A percentile compares a stretch with the other conserved stretches of the same genome.
Evolutionary conservation across 2,329 filamentous ascomycete genomes (phyloP).

Genomic region (Hypoxylon sp.): DNA sequence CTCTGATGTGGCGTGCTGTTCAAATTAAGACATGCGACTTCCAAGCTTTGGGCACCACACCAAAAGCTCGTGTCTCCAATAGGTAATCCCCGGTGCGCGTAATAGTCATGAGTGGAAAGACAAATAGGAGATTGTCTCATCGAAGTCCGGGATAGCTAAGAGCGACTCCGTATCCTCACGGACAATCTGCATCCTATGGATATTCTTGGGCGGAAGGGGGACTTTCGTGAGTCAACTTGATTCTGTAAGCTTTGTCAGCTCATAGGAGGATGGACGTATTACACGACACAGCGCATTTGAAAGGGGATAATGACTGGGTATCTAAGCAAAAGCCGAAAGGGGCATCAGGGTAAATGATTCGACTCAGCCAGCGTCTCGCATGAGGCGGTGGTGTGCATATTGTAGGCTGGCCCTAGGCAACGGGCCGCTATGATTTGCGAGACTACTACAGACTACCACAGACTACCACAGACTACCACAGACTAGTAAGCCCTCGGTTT

Average conservation of each 20-base stretch:
- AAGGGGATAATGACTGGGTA: conserved; percentile 22
- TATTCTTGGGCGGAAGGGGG: conserved; percentile 7
- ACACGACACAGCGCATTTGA: conserved; percentile 17
- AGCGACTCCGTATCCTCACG: conserved; percentile 25
- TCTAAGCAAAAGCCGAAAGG: conserved; percentile 5
- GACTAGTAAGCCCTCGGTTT: conserved; percentile 43
- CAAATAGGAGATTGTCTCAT: conserved; percentile 36
- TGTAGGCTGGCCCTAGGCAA: conserved; percentile 29
- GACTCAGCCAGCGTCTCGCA: conserved; percentile 29
- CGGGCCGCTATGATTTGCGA: conserved; percentile 36
- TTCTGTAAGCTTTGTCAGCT: conserved; percentile 46
- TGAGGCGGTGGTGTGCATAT: conserved; percentile 27
- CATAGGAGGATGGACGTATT: conserved; percentile 26
- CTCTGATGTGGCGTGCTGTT: conserved; percentile 35
- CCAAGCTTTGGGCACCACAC: conserved; percentile 27
- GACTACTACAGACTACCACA: conserved; percentile 1
- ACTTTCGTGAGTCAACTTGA: conserved; percentile 21
- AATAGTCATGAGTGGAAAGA: conserved; percentile 23
- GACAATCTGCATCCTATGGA: conserved; percentile 23
- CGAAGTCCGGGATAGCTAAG: conserved; percentile 35
- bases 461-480: conserved; percentile 15
- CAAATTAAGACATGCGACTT: conserved; percentile 38
- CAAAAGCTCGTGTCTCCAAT: conserved; percentile 13
- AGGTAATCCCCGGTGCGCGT: conserved; percentile 13
- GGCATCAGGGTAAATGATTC: conserved; percentile 20